Evolutionary conservation across 306 rosid genomes (phyloP).

Genomic region (Hylodesmum podocarpum): DNA sequence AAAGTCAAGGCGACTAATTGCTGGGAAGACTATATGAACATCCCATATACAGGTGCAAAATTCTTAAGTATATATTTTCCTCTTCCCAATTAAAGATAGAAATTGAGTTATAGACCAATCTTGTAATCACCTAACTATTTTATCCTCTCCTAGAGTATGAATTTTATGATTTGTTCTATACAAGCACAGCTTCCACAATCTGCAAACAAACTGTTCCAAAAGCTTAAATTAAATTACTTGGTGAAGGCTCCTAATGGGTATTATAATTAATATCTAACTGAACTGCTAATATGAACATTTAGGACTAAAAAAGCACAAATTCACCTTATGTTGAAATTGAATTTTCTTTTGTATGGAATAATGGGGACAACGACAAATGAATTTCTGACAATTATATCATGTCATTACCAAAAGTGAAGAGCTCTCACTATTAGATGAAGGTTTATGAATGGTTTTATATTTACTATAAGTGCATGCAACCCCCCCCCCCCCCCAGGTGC

Average conservation of each 20-base stretch:
- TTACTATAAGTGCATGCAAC: neutral
- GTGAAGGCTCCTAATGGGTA: neutral
- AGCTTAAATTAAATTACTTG: neutral
- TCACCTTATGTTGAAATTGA: neutral
- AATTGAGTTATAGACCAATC: neutral
- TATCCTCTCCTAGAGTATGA: constrained; percentile 6
- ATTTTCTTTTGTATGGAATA: neutral
- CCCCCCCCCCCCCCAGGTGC: neutral
- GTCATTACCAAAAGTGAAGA: neutral
- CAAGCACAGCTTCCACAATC: constrained; percentile 12
- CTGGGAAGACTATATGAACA: constrained; percentile 22
- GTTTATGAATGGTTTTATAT: neutral
- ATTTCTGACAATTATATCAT: neutral
- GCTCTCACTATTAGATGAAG: neutral
- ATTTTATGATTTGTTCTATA: constrained; percentile 1
- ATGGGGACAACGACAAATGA: neutral
- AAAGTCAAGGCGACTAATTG: constrained; percentile 22
- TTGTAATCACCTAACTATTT: neutral
- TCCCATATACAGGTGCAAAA: neutral
- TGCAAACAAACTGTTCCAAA: constrained; percentile 3
- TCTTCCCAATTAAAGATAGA: constrained; percentile 20
- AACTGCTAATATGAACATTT: neutral
- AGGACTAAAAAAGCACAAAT: constrained; percentile 8
- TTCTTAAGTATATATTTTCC: neutral
- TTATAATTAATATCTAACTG: neutral